phyloP scores from a whole-genome alignment of 768 basidiomycete genomes.

The Sporobolomyces pararoseus region DNA sequence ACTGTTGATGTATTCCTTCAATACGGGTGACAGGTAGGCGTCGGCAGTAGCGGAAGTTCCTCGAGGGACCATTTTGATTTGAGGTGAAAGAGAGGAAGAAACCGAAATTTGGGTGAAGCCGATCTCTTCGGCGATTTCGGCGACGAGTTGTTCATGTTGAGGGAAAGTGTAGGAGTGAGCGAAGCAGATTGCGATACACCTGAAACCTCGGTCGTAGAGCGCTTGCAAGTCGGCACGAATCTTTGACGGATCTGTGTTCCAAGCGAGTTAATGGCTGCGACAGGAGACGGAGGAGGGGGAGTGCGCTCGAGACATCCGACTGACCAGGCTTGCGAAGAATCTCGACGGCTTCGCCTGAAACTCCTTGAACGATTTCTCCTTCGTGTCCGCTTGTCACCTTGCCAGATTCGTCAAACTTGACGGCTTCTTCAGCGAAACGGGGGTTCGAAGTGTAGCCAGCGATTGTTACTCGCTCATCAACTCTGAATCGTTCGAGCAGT shows the following conservation, averaged over 20 bases:
- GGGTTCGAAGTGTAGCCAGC: slow-evolving; percentile 92
- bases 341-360: slow-evolving; percentile 56
- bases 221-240: slow-evolving; percentile 63
- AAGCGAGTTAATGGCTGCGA: too few species aligned
- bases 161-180: slow-evolving; percentile 70
- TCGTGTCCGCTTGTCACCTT: slow-evolving; percentile 64
- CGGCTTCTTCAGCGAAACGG: slow-evolving; percentile 65
- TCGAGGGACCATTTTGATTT: slow-evolving; percentile 93
- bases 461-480: slow-evolving; percentile 89
- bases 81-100: slow-evolving; percentile 78
- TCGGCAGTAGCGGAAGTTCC: slow-evolving; percentile 90
- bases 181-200: slow-evolving; percentile 81
- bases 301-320: background rate
- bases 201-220: slow-evolving; percentile 75
- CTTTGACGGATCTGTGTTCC: slow-evolving; percentile 53
- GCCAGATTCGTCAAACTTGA: slow-evolving; percentile 71
- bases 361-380: slow-evolving; percentile 75
- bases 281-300: too few species aligned
- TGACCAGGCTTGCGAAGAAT: slow-evolving; percentile 29
- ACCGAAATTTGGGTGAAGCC: slow-evolving; percentile 90
- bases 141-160: slow-evolving; percentile 73
- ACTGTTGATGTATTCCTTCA: slow-evolving; percentile 76
- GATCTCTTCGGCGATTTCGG: slow-evolving; percentile 65
- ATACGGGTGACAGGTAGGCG: slow-evolving; percentile 88
- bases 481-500: slow-evolving; percentile 36